phyloP scores from a whole-genome alignment of 805 yeast species.

The Lipomyces sp. region DNA sequence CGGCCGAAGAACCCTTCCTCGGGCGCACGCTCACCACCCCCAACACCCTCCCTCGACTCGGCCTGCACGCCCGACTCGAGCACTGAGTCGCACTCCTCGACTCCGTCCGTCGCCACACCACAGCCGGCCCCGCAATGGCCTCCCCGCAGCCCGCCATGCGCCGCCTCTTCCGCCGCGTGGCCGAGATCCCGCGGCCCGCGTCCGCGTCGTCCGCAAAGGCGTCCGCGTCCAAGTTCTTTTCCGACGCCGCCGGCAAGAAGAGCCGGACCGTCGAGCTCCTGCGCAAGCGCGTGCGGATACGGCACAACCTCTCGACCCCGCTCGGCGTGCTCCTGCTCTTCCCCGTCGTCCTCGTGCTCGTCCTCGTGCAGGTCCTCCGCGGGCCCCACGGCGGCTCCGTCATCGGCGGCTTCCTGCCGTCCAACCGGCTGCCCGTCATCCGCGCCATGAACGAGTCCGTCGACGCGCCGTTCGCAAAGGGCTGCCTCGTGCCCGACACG shows the following conservation, averaged over 20 bases:
- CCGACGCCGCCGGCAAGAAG: slow-evolving; percentile 1
- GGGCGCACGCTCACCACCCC: too few species aligned
- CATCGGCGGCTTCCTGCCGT: slow-evolving; percentile 1
- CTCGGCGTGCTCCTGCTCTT: slow-evolving; percentile 11
- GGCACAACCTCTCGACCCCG: slow-evolving; percentile 18
- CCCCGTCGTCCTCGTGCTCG: slow-evolving; percentile 10
- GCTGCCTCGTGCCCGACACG: slow-evolving; percentile 52
- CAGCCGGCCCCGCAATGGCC: not conserved
- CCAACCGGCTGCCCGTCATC: slow-evolving; percentile 8
- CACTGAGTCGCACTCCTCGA: not conserved
- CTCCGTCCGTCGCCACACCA: not conserved
- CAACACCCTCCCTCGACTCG: not conserved
- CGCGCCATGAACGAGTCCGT: slow-evolving; percentile 26
- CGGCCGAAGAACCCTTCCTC: too few species aligned
- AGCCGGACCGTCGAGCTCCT: slow-evolving; percentile 6
- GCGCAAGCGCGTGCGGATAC: slow-evolving; percentile 23
- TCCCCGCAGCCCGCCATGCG: slow-evolving; percentile 1
- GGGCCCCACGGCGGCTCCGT: not conserved
- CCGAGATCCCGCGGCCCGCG: not conserved
- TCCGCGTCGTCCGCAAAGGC: not conserved
- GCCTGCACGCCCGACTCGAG: not conserved
- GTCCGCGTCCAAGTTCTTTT: not conserved
- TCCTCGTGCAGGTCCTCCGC: slow-evolving; percentile 1
- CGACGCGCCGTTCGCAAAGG: slow-evolving; percentile 52
- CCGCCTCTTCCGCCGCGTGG: slow-evolving; percentile 14